Evolutionary conservation across 1,284 basidiomycete genomes (phyloP).

Genomic region (Irpex rosettiformis): DNA sequence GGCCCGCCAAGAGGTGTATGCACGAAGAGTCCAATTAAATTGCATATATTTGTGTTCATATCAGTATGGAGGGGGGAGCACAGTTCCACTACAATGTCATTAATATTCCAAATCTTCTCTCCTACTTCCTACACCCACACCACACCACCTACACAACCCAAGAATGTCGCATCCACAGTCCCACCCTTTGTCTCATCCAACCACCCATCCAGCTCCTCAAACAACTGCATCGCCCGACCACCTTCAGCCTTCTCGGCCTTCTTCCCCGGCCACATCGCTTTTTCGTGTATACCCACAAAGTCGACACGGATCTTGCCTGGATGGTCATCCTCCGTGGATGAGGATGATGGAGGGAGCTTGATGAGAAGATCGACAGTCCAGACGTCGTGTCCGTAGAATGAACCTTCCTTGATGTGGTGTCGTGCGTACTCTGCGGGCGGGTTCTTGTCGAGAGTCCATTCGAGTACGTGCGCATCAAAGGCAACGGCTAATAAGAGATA

Average conservation of each 20-base stretch:
- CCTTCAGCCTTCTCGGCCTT: constrained; percentile 47
- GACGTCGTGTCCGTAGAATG: constrained; percentile 71
- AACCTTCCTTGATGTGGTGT: constrained; percentile 91
- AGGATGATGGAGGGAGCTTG: constrained; percentile 40
- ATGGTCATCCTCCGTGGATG: constrained; percentile 11
- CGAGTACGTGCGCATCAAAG: constrained; percentile 88
- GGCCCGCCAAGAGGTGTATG: too few relatives aligned
- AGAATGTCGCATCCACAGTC: constrained; percentile 59
- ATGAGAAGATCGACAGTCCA: constrained; percentile 75
- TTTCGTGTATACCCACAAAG: constrained; percentile 72
- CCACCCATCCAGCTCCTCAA: constrained; percentile 67
- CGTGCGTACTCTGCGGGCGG: constrained; percentile 73
- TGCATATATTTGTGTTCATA: too few relatives aligned
- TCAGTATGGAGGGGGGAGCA: too few relatives aligned
- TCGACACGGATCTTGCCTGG: constrained; percentile 45
- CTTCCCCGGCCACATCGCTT: constrained; percentile 79
- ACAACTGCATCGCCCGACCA: constrained; percentile 61
- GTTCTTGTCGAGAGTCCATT: constrained; percentile 80
- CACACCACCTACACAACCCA: constrained; percentile 69
- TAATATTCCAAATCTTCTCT: too few relatives aligned
- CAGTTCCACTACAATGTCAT: too few relatives aligned
- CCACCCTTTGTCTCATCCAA: constrained; percentile 54
- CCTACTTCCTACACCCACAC: constrained; percentile 30
- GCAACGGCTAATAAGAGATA: constrained; percentile 61
- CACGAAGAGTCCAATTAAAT: too few relatives aligned